Evolutionary conservation across 306 rosid genomes (phyloP).

Genomic region (Citrullus mucosospermus): DNA sequence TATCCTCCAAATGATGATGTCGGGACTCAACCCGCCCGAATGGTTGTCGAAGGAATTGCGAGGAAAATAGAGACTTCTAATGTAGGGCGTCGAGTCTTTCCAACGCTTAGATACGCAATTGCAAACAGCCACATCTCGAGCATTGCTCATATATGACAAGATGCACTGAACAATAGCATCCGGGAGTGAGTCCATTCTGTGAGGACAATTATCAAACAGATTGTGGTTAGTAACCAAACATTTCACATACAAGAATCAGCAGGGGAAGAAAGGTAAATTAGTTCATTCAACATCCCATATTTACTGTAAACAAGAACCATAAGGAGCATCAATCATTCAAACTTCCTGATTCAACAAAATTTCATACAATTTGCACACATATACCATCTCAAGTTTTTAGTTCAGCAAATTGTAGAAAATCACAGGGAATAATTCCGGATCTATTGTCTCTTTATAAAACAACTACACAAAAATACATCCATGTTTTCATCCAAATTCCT

Average conservation of each 20-base stretch:
- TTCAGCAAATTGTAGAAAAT: neutral
- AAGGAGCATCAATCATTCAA: neutral
- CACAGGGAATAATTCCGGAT: neutral
- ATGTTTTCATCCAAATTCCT: neutral
- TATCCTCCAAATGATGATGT: constrained; percentile 55
- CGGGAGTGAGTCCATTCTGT: constrained; percentile 72
- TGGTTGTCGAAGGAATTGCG: constrained; percentile 60
- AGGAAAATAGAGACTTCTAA: constrained; percentile 62
- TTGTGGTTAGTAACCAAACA: constrained; percentile 3
- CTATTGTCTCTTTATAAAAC: neutral
- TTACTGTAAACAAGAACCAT: neutral
- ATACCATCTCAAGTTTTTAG: neutral
- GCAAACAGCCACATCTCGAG: constrained; percentile 70
- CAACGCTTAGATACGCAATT: constrained; percentile 81
- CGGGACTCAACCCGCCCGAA: constrained; percentile 28
- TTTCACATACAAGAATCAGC: neutral
- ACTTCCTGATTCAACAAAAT: neutral
- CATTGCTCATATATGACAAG: constrained; percentile 50
- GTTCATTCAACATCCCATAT: neutral
- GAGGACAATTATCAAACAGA: constrained; percentile 15
- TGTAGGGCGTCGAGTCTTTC: constrained; percentile 53
- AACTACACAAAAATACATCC: neutral
- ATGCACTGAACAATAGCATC: constrained; percentile 71
- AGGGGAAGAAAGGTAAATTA: neutral
- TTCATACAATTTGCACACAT: neutral